These are phyloP conservation scores for Kluyveromyces wickerhamii DNA, from an alignment of 805 yeast species.

Conservation along the genomic window DNA sequence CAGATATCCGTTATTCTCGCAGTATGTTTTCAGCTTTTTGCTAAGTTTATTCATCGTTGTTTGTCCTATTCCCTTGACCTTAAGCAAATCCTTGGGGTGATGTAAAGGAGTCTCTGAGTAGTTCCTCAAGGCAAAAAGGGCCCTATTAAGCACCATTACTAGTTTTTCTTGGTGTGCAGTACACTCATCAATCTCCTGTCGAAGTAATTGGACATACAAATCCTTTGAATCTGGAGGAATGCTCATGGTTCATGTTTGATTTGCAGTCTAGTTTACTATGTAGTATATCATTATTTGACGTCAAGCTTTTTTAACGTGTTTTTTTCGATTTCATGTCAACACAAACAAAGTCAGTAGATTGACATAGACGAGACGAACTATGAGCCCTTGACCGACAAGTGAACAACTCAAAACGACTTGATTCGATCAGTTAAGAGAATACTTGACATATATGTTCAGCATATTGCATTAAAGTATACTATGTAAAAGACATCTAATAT, in stretches of 20 bases:
- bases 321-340: too few relatives aligned
- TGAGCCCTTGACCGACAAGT: too few relatives aligned
- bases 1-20: conserved; percentile 42
- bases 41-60: conserved; percentile 49
- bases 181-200: conserved; percentile 41
- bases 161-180: conserved; percentile 43
- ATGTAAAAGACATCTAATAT: conserved; percentile 2
- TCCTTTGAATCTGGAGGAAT: conserved; percentile 42
- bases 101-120: conserved; percentile 37
- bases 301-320: too few relatives aligned
- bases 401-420: too few relatives aligned
- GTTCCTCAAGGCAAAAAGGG: conserved; percentile 41
- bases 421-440: too few relatives aligned
- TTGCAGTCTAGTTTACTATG: too few relatives aligned
- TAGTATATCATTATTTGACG: too few relatives aligned
- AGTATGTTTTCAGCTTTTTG: conserved; percentile 42
- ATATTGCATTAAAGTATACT: conserved; percentile 7
- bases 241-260: conserved; percentile 27
- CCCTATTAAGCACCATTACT: conserved; percentile 46
- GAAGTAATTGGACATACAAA: conserved; percentile 51
- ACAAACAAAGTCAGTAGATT: too few relatives aligned
- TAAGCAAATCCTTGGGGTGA: conserved; percentile 50
- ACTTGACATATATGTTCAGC: too few relatives aligned
- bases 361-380: too few relatives aligned
- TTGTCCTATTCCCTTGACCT: conserved; percentile 65